phyloP scores from a whole-genome alignment of 2,329 filamentous ascomycete species.

The Pezicula rhizophila region DNA sequence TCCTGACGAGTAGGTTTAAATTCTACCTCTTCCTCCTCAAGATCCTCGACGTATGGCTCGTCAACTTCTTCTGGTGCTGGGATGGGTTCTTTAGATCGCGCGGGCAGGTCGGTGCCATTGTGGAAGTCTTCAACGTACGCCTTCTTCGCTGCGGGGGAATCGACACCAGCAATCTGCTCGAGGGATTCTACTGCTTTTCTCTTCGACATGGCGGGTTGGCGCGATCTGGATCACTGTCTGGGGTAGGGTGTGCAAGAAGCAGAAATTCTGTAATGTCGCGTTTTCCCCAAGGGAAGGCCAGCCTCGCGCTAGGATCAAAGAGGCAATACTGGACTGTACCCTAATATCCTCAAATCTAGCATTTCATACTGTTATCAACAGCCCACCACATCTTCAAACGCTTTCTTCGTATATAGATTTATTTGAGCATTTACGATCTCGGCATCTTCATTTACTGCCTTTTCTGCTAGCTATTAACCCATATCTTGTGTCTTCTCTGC shows the following conservation, averaged over 20 bases:
- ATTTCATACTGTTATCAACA: too few relatives aligned
- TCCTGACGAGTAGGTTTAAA: conserved; percentile 57
- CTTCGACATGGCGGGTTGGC: conserved; percentile 38
- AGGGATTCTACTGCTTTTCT: conserved; percentile 55
- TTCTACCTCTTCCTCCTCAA: conserved; percentile 27
- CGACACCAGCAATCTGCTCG: conserved; percentile 47
- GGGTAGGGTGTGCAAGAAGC: too few relatives aligned
- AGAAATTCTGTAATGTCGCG: not conserved
- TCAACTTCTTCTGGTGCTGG: conserved; percentile 16
- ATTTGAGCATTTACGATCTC: too few relatives aligned
- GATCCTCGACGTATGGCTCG: conserved; percentile 16
- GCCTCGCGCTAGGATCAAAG: not conserved
- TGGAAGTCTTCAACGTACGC: conserved; percentile 39
- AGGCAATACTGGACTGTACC: not conserved
- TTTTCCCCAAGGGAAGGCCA: not conserved
- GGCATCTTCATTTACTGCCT: too few relatives aligned
- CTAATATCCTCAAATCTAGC: too few relatives aligned
- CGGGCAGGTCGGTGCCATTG: conserved; percentile 22
- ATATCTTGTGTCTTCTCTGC: too few relatives aligned
- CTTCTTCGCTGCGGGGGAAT: conserved; percentile 54
- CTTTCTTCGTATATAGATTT: too few relatives aligned
- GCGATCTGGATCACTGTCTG: not conserved
- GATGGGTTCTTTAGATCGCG: conserved; percentile 19
- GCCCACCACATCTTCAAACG: conserved; percentile 2
- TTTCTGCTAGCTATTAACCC: too few relatives aligned